A percentile compares a stretch with the other conserved stretches of the same genome.
Evolutionary conservation across 148 eudicot species (phyloP).

Genomic region (Silene conica): DNA sequence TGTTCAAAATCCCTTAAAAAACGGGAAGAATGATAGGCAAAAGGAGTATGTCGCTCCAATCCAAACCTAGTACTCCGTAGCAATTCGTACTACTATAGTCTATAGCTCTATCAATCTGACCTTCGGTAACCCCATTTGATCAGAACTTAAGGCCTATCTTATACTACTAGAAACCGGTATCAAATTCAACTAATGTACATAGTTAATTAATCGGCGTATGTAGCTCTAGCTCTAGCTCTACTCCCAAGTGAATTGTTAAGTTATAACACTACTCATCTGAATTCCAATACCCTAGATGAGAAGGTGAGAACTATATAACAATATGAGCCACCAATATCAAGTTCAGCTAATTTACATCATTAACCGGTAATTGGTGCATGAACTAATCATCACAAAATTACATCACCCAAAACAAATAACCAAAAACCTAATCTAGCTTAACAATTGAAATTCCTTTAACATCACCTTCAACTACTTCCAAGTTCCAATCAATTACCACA

Average conservation of each 20-base stretch:
- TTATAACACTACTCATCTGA: no score
- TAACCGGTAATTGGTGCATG: not conserved
- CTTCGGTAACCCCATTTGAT: no score
- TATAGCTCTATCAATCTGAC: no score
- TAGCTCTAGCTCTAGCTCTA: not conserved
- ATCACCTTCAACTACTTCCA: not conserved
- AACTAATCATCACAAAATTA: not conserved
- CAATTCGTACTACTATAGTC: no score
- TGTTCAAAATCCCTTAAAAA: no score
- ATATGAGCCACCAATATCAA: not conserved
- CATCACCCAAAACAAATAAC: not conserved
- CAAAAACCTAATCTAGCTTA: not conserved
- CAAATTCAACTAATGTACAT: conserved; percentile 1
- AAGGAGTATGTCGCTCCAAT: no score
- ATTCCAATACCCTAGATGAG: not conserved
- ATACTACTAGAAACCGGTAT: not conserved
- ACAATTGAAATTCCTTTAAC: not conserved
- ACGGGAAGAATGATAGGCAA: no score
- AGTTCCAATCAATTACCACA: not conserved
- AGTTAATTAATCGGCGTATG: not conserved
- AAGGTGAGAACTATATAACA: not conserved
- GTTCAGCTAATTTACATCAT: not conserved
- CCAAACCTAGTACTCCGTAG: no score
- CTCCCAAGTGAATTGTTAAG: no score
- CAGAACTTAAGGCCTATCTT: not conserved